phyloP scores from a whole-genome alignment of 2,329 filamentous ascomycete species.

The Verticillium longisporum region DNA sequence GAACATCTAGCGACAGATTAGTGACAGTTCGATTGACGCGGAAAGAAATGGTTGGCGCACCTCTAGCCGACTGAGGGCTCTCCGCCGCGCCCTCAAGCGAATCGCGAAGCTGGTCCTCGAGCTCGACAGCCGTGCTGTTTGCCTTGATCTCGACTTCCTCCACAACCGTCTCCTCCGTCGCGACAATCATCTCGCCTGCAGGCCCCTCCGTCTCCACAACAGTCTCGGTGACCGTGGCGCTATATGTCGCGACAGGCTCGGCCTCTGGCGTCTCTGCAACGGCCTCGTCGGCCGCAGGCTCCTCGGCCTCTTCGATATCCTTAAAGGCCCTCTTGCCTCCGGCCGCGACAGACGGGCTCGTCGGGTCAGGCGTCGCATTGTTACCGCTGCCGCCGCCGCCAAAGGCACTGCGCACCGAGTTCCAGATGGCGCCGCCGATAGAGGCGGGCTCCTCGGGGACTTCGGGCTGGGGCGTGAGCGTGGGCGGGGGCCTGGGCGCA shows the following conservation, averaged over 20 bases:
- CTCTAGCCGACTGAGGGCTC: neutral
- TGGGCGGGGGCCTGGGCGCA: too few relatives aligned
- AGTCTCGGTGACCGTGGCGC: neutral
- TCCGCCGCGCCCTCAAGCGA: neutral
- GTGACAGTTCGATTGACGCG: neutral
- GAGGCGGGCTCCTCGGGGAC: neutral
- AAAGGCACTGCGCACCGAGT: neutral
- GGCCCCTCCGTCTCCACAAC: neutral
- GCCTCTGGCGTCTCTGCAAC: neutral
- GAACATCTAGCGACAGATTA: neutral
- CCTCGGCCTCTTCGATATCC: slow-evolving; percentile 12
- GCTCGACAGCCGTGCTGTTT: neutral
- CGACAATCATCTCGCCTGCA: neutral
- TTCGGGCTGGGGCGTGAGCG: neutral
- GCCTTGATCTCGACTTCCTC: neutral
- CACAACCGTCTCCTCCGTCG: neutral
- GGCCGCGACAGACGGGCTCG: neutral
- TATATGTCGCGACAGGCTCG: neutral
- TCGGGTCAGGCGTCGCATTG: neutral
- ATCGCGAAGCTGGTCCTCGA: neutral
- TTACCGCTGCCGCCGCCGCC: neutral
- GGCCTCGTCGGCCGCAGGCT: slow-evolving; percentile 6
- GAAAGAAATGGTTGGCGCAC: neutral
- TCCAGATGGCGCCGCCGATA: neutral
- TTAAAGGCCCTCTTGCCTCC: slow-evolving; percentile 7